phyloP scores from a whole-genome alignment of 148 eudicot species.

The Polygonum aviculare region DNA sequence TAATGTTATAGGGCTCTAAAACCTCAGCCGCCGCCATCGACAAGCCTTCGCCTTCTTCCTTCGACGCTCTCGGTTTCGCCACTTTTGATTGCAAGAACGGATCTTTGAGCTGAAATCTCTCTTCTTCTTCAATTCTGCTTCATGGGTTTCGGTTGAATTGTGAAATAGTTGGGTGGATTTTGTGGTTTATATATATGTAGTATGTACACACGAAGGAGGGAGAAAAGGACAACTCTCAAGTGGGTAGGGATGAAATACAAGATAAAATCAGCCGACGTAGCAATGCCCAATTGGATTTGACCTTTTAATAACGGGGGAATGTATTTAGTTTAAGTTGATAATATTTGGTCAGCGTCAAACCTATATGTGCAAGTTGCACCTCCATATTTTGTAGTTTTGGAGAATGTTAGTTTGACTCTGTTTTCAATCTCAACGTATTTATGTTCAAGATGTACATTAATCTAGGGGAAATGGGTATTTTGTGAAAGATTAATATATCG shows the following conservation, averaged over 20 bases:
- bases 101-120: not conserved
- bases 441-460: no score
- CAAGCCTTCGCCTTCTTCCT: not conserved
- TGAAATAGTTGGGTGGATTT: not conserved
- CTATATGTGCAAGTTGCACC: not conserved
- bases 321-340: not conserved
- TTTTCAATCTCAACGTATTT: not conserved
- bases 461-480: no score
- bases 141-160: not conserved
- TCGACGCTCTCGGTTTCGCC: conserved; percentile 25
- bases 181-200: not conserved
- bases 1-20: conserved; percentile 16
- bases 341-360: not conserved
- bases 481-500: no score
- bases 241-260: not conserved
- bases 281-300: not conserved
- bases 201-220: not conserved
- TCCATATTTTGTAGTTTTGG: not conserved
- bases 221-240: not conserved
- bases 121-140: not conserved
- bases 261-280: not conserved
- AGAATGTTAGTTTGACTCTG: not conserved
- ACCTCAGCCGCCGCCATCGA: not conserved
- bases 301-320: not conserved
- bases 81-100: conserved; percentile 14